These are phyloP conservation scores for Tuber brumale DNA, from an alignment of 495 filamentous ascomycete genomes.

Conservation along the genomic window DNA sequence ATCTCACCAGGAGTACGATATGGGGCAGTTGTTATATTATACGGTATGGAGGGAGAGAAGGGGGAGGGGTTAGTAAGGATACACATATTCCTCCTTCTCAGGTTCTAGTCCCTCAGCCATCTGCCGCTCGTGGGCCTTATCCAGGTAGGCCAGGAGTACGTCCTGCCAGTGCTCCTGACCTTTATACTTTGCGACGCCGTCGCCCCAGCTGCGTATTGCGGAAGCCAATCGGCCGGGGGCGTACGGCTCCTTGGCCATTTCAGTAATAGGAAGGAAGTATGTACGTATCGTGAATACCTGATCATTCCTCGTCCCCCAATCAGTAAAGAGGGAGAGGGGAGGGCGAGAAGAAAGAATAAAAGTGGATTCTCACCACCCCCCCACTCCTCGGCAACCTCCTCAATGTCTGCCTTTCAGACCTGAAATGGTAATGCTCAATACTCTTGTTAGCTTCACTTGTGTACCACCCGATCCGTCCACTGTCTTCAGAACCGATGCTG, in stretches of 20 bases:
- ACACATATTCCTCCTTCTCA: slow-evolving; percentile 55
- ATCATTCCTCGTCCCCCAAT: neutral
- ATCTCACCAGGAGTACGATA: neutral
- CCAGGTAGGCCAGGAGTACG: slow-evolving; percentile 75
- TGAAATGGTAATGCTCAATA: slow-evolving; percentile 69
- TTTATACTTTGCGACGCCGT: slow-evolving; percentile 78
- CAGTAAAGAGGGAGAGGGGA: neutral
- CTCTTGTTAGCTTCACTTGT: slow-evolving; percentile 71
- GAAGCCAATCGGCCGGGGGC: slow-evolving; percentile 66
- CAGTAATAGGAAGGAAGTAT: slow-evolving; percentile 66
- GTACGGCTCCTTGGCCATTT: slow-evolving; percentile 60
- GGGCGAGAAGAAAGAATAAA: neutral
- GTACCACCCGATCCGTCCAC: slow-evolving; percentile 59
- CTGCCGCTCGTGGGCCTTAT: slow-evolving; percentile 72
- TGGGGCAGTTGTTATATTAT: neutral
- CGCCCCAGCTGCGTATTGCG: slow-evolving; percentile 75
- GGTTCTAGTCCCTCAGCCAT: slow-evolving; percentile 57
- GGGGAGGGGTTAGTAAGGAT: slow-evolving; percentile 16
- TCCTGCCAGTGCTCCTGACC: slow-evolving; percentile 72
- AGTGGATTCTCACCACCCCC: slow-evolving; percentile 50
- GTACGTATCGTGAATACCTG: slow-evolving; percentile 67
- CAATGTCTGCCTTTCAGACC: slow-evolving; percentile 72
- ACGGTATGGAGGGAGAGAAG: neutral
- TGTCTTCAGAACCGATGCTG: slow-evolving; percentile 71
- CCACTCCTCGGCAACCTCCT: slow-evolving; percentile 65